Conservation (phyloP, 371 early-diverging fungal genomes). For the Entomophthora muscae region DNA sequence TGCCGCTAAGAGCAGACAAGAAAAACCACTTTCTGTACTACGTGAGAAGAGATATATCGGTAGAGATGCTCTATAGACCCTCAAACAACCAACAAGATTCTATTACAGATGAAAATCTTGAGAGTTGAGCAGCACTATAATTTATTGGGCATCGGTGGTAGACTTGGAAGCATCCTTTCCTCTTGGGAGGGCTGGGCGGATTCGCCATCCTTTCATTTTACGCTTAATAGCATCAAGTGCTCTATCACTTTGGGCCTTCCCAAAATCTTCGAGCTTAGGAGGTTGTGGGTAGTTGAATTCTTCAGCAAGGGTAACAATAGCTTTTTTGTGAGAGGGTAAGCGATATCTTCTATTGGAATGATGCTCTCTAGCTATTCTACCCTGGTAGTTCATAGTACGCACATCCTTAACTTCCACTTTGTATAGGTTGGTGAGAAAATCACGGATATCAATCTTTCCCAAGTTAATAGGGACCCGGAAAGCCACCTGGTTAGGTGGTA, state of each 20-base stretch:
- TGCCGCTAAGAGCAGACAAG: too few species aligned
- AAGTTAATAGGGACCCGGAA: conserved; percentile 81
- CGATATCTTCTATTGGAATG: conserved; percentile 24
- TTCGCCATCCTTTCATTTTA: conserved; percentile 61
- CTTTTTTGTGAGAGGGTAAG: conserved; percentile 62
- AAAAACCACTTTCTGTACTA: too few species aligned
- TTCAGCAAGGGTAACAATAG: conserved; percentile 70
- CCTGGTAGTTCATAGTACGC: conserved; percentile 72
- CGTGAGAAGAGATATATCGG: too few species aligned
- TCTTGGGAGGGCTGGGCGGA: conserved; percentile 18
- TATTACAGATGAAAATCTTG: too few species aligned
- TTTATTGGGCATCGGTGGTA: too few species aligned
- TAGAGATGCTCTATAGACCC: too few species aligned
- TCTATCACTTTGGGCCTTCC: conserved; percentile 23
- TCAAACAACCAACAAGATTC: too few species aligned
- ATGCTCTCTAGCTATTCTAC: conserved; percentile 28
- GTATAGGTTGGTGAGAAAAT: conserved; percentile 75
- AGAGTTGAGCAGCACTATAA: too few species aligned
- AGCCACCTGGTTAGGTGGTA: conserved; percentile 77
- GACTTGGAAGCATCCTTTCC: too few species aligned
- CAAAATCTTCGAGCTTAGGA: conserved; percentile 38
- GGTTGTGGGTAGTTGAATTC: conserved; percentile 66
- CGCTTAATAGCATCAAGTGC: conserved; percentile 19
- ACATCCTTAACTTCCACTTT: conserved; percentile 67
- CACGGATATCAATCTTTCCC: conserved; percentile 87